Evolutionary conservation across 805 yeast genomes (phyloP).

Genomic region (Zygoascus ofunaensis): DNA sequence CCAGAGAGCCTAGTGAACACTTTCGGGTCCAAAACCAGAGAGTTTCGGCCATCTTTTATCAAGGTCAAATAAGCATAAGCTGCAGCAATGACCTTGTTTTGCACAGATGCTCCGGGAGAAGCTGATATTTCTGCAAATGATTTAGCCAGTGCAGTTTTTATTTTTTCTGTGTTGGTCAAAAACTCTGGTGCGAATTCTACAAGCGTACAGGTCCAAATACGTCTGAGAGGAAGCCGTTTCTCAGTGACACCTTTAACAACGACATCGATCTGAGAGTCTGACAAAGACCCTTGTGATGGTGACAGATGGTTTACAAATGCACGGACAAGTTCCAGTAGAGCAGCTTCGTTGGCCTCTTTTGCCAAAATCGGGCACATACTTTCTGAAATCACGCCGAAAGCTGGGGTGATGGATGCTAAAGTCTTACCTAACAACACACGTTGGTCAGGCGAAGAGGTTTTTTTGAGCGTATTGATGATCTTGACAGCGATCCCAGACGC

Average conservation of each 20-base stretch:
- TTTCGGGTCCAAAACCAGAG: constrained; percentile 4
- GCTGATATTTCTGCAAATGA: constrained; percentile 38
- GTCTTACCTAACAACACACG: constrained; percentile 45
- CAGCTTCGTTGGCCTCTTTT: constrained; percentile 69
- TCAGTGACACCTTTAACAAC: constrained; percentile 57
- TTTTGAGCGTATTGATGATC: constrained; percentile 47
- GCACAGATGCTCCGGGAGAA: constrained; percentile 46
- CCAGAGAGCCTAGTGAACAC: constrained; percentile 12
- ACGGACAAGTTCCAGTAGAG: constrained; percentile 41
- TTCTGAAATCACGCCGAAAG: constrained; percentile 29
- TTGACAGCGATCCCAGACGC: constrained; percentile 40
- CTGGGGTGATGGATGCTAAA: constrained; percentile 30
- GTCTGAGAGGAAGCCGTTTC: constrained; percentile 51
- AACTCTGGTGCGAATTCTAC: neutral
- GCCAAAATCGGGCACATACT: constrained; percentile 43
- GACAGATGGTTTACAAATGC: constrained; percentile 44
- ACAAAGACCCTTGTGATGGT: neutral
- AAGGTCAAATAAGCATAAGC: constrained; percentile 36
- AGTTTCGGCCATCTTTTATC: neutral
- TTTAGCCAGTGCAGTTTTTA: constrained; percentile 23
- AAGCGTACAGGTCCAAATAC: constrained; percentile 55
- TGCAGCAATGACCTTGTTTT: constrained; percentile 43
- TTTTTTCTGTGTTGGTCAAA: constrained; percentile 1
- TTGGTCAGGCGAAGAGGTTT: constrained; percentile 55
- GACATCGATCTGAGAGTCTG: constrained; percentile 13